A percentile compares a stretch with the other conserved stretches of the same genome.
These are phyloP conservation scores for Anthracocystis setariae DNA, from an alignment of 1,284 basidiomycete genomes.

Conservation along the genomic window DNA sequence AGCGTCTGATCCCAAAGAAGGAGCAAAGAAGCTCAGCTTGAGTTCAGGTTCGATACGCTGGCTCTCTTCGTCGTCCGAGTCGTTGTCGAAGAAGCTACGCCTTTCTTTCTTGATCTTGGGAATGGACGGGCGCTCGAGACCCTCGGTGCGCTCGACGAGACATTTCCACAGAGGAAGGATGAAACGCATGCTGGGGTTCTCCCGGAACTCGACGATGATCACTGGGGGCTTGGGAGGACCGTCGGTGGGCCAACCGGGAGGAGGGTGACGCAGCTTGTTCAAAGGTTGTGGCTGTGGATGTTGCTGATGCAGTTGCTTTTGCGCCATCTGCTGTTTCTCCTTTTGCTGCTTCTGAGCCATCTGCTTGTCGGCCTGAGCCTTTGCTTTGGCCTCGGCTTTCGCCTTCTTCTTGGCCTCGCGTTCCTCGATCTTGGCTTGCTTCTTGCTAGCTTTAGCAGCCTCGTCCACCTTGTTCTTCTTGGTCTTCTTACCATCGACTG, in stretches of 20 bases:
- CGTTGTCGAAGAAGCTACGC: slow-evolving; percentile 49
- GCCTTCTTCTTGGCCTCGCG: slow-evolving; percentile 52
- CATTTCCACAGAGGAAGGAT: slow-evolving; percentile 63
- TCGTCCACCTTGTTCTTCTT: slow-evolving; percentile 50
- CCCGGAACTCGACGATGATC: slow-evolving; percentile 65
- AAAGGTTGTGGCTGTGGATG: slow-evolving; percentile 20
- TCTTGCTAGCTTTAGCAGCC: slow-evolving; percentile 43
- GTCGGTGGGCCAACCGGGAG: slow-evolving; percentile 52
- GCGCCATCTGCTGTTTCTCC: slow-evolving; percentile 34
- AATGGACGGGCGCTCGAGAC: slow-evolving; percentile 35
- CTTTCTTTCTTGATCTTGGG: slow-evolving; percentile 50
- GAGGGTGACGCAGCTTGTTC: slow-evolving; percentile 44
- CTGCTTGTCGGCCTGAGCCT: slow-evolving; percentile 38
- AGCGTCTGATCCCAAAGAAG: slow-evolving; percentile 58
- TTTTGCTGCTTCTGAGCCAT: slow-evolving; percentile 34
- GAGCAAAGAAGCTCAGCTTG: slow-evolving; percentile 56
- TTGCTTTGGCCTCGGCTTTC: slow-evolving; percentile 51
- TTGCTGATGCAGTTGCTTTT: slow-evolving; percentile 23
- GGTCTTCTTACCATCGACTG: slow-evolving; percentile 41
- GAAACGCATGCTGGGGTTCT: slow-evolving; percentile 63
- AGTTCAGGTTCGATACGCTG: slow-evolving; percentile 45
- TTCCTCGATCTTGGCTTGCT: slow-evolving; percentile 52
- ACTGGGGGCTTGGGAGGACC: slow-evolving; percentile 59
- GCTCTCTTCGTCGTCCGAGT: slow-evolving; percentile 47
- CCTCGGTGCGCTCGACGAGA: slow-evolving; percentile 56